Evolutionary conservation across 2,329 filamentous ascomycete species (phyloP), one percentile per base, ranked within the genome.

Genomic region (Malbranchea cinnamomea): DNA sequence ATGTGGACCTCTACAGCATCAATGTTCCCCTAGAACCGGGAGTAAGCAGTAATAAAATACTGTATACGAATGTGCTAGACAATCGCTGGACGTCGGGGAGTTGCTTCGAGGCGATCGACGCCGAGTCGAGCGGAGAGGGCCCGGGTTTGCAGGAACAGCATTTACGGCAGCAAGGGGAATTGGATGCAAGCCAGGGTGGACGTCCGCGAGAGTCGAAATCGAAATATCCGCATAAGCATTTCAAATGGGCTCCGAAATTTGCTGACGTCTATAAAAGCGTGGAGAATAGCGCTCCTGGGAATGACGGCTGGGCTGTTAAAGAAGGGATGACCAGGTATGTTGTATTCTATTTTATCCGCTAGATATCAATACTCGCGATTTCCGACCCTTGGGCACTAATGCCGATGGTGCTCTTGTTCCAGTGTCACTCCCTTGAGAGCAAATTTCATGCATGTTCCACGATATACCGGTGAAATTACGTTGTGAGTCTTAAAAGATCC

Each of bases 181-280:
- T 54, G 36, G 30, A 52, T 28, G 45, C 45, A 26, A 34, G 40
- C 36, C 44, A 41, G 8, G 40, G 41, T 14, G 45, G 43, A 33
- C 29, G 40, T 30, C 37, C 47, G 23, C 15, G 41, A 35, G 26
- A 39, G 26, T 30, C 44, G 41, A 44, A 50, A 43, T 22, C 57
- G 23, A 59, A 66, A 17, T 75, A 83, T 50, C 68, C 63, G 33
- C 82, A 92, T 54, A 82, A 80, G 52, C 80, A 91, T 55, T 95
- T 94, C 64, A 91, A 87, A 57, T 95, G 89, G 89, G 74, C 80
- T 27, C 89, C 87, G 2, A 72, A 71, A 39, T 89, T 95, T 54
- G 66, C 71, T 19, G 85, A 92, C 53, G 83, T 95, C 2, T 83
- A 83, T 53, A 71, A 78, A 49, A 85, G 79, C 41, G 84, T 94